A percentile compares a stretch with the other conserved stretches of the same genome.
Conservation (phyloP, 768 basidiomycete genomes). For the Vishniacozyma victoriae region DNA sequence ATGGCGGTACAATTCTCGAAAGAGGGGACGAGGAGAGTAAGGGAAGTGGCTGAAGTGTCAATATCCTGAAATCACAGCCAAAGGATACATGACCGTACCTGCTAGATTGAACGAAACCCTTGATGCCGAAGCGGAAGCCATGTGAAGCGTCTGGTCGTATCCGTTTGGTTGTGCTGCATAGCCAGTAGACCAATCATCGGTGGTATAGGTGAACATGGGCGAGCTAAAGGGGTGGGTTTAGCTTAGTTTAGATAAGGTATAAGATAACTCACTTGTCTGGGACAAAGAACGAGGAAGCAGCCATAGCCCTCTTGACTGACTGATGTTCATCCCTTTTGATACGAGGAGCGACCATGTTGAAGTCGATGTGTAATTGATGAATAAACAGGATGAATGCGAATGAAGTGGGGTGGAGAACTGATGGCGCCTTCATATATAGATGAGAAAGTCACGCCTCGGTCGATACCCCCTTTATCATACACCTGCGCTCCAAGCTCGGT, state of each 20-base stretch:
- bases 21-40: conserved; percentile 29
- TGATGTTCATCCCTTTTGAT: no score
- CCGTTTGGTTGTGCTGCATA: conserved; percentile 30
- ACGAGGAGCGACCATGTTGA: no score
- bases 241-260: neutral
- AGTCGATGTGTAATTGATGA: no score
- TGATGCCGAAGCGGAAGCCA: conserved; percentile 4
- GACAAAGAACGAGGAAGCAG: conserved; percentile 23
- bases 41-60: conserved; percentile 27
- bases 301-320: no score
- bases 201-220: conserved; percentile 19
- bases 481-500: no score
- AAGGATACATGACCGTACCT: conserved; percentile 14
- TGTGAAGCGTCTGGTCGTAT: conserved; percentile 33
- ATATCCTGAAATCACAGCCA: no score
- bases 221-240: conserved; percentile 6
- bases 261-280: conserved; percentile 27
- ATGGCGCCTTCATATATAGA: no score
- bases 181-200: conserved; percentile 27
- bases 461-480: no score
- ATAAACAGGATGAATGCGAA: no score
- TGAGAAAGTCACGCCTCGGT: no score
- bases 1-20: conserved; percentile 25
- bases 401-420: no score
- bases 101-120: conserved; percentile 26